Evolutionary conservation across 441 rosid genomes (phyloP).

Genomic region (Populus hybrid): DNA sequence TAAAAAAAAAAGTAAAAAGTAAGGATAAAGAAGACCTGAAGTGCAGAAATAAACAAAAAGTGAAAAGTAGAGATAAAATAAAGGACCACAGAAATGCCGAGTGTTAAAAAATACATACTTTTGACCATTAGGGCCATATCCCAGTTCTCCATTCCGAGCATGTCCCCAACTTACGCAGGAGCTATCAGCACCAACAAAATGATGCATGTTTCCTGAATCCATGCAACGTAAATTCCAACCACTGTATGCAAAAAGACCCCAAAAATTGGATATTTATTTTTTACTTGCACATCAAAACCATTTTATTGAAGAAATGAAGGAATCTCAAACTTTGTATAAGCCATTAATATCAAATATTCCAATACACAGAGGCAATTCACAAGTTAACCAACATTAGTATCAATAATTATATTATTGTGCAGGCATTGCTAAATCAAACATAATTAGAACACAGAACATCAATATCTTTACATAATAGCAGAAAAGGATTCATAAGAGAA

Average conservation of each 20-base stretch:
- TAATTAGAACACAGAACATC: neutral
- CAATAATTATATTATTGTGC: neutral
- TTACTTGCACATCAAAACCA: neutral
- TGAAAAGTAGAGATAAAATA: neutral
- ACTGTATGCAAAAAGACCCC: conserved; percentile 33
- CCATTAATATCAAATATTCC: neutral
- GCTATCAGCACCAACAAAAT: conserved; percentile 94
- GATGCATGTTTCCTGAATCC: conserved; percentile 96
- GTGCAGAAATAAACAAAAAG: conserved; percentile 8
- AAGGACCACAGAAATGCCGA: conserved; percentile 2
- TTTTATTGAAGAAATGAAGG: neutral
- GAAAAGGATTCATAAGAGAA: neutral
- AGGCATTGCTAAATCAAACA: neutral
- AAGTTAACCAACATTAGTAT: neutral
- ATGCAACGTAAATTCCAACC: conserved; percentile 98
- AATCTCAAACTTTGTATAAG: neutral
- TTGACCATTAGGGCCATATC: conserved; percentile 91
- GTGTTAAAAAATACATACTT: conserved; percentile 44
- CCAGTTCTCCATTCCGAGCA: conserved; percentile 89
- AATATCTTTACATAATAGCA: neutral
- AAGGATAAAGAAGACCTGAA: conserved; percentile 58
- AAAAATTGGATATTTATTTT: neutral
- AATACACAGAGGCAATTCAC: neutral
- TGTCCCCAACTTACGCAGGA: conserved; percentile 99
- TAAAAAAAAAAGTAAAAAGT: conserved; percentile 1